These are phyloP conservation scores for Orbilia oligospora DNA, from an alignment of 2,329 filamentous ascomycete species.

Conservation along the genomic window DNA sequence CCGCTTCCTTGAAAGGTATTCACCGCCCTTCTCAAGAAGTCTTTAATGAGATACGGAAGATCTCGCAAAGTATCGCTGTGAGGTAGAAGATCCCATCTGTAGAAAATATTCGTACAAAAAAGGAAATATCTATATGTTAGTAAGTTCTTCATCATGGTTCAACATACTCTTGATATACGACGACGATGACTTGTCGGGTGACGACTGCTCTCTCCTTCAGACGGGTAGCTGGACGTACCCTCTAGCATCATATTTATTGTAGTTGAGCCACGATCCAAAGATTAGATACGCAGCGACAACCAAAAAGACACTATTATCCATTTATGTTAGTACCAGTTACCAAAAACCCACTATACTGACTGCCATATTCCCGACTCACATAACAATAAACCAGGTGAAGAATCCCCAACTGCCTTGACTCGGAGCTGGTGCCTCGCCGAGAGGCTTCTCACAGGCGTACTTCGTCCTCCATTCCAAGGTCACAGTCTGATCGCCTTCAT, in stretches of 20 bases:
- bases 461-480: conserved; percentile 88
- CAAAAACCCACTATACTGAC: background rate
- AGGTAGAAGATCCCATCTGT: conserved; percentile 88
- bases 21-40: conserved; percentile 84
- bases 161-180: conserved; percentile 56
- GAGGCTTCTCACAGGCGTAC: conserved; percentile 79
- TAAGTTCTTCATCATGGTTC: conserved; percentile 43
- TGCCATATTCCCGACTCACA: conserved; percentile 74
- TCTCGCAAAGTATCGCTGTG: conserved; percentile 94
- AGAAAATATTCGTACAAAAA: conserved; percentile 47
- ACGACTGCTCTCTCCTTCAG: conserved; percentile 50
- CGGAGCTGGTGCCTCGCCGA: conserved; percentile 68
- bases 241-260: conserved; percentile 93
- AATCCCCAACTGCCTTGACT: conserved; percentile 82
- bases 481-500: conserved; percentile 76
- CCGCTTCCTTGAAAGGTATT: conserved; percentile 84
- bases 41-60: conserved; percentile 90
- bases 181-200: conserved; percentile 28
- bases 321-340: conserved; percentile 4
- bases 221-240: conserved; percentile 67
- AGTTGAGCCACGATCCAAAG: conserved; percentile 98
- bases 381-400: conserved; percentile 95
- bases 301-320: conserved; percentile 80
- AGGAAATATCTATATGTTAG: conserved; percentile 59
- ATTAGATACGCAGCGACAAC: conserved; percentile 90